Evolutionary conservation across 495 filamentous ascomycete species (phyloP).

Genomic region (Lasiosphaeris hirsuta): DNA sequence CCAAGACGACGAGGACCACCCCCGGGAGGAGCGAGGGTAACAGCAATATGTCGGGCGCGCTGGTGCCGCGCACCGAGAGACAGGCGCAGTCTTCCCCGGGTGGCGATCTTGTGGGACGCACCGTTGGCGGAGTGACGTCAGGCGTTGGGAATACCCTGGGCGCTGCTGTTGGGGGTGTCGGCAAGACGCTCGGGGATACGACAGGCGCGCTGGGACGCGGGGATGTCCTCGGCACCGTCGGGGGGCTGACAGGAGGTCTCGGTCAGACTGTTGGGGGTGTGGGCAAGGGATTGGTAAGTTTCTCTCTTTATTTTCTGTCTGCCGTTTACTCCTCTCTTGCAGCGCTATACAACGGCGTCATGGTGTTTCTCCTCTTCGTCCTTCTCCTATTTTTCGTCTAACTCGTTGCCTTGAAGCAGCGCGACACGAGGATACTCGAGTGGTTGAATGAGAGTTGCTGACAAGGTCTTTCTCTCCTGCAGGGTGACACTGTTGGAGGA

Average conservation of each 20-base stretch:
- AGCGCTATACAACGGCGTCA: background rate
- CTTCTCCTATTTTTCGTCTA: background rate
- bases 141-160: constrained; percentile 18
- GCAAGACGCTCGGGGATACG: constrained; percentile 21
- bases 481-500: constrained; percentile 25
- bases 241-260: constrained; percentile 20
- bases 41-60: background rate
- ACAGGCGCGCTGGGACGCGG: constrained; percentile 23
- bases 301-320: background rate
- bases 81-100: background rate
- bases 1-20: background rate
- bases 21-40: background rate
- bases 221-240: constrained; percentile 22
- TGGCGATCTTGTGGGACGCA: constrained; percentile 11
- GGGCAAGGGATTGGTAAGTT: constrained; percentile 22
- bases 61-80: background rate
- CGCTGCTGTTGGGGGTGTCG: constrained; percentile 1
- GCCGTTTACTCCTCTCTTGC: background rate
- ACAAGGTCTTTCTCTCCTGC: constrained; percentile 1
- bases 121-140: constrained; percentile 12
- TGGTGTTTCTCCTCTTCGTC: background rate
- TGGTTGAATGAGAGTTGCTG: constrained; percentile 14
- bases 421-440: constrained; percentile 13
- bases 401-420: background rate
- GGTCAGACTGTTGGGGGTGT: constrained; percentile 26